A percentile compares a stretch with the other conserved stretches of the same genome.
phyloP scores from a whole-genome alignment of 2,329 filamentous ascomycete genomes.

The Neophaeococcomyces mojaviensis region DNA sequence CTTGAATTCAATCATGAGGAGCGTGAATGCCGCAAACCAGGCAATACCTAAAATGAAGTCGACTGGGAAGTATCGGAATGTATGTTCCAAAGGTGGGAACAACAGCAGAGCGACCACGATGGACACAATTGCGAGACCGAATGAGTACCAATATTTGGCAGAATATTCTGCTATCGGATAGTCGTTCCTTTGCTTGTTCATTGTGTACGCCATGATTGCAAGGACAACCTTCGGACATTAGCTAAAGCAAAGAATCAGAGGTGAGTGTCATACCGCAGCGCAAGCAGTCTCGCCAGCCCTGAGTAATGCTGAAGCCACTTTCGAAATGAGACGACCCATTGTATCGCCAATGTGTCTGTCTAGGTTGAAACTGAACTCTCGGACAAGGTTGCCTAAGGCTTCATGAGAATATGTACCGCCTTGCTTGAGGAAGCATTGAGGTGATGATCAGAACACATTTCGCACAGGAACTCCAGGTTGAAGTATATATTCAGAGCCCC shows the following conservation, averaged over 20 bases:
- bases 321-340: slow-evolving; percentile 33
- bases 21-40: slow-evolving; percentile 64
- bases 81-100: slow-evolving; percentile 61
- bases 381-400: neutral
- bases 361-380: neutral
- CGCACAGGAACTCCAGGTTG: no score
- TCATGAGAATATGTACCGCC: no score
- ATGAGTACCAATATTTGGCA: slow-evolving; percentile 66
- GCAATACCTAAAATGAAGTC: slow-evolving; percentile 61
- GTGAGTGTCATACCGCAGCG: slow-evolving; percentile 48
- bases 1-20: slow-evolving; percentile 49
- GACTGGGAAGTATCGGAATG: slow-evolving; percentile 63
- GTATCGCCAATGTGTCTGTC: neutral
- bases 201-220: slow-evolving; percentile 60
- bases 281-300: slow-evolving; percentile 60
- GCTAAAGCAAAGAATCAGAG: slow-evolving; percentile 14
- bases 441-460: no score
- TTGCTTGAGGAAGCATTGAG: no score
- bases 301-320: slow-evolving; percentile 50
- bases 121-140: slow-evolving; percentile 61
- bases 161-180: slow-evolving; percentile 41
- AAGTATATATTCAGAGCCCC: no score
- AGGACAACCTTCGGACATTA: slow-evolving; percentile 46
- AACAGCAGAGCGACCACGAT: slow-evolving; percentile 62
- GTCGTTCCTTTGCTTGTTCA: slow-evolving; percentile 37